Evolutionary conservation across 306 rosid genomes (phyloP), one percentile per base, ranked within the genome.

Genomic region (Senna tora): DNA sequence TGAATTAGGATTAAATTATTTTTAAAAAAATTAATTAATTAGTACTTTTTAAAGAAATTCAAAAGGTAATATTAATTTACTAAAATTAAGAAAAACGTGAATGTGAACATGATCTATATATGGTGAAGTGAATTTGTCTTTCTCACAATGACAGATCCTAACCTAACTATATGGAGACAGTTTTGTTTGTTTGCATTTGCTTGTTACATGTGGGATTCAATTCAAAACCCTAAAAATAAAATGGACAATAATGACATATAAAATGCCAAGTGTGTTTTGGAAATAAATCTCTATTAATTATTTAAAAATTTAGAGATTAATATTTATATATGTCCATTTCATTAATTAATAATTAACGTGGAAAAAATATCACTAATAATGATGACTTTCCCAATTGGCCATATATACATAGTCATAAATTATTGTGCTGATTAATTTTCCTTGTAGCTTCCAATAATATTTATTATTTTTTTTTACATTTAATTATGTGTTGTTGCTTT

Each of bases 111-210:
- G 75, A 67, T 36, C 39, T 36, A 36, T 36, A 36, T 64, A 63
- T 42, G 71, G 42, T 45, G 16, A 65, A 77, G 55, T 39, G 70
- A 49, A 28, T 30, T 77, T 81, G 82, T 79, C 84, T 47, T 67
- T 16, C 7, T 7, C 5, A 1, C 39, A 61, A 19, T 67, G 84
- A 72, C 79, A 83, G 74, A 79, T 49, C 69, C 59, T 56, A 72
- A 79, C 81, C 76, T 83, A 75, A 79, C 75, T 53, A 17, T 42
- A 52, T 65, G 55, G 74, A 67, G 74, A 67, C 74, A 71, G 80
- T 77, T 83, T 75, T 79, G 84, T 83, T 75, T 79, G 84, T 79
- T 83, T 76, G 79, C 61, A 72, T 73, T 79, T 71, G 76, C 56
- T 79, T 79, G 38, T 67, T 71, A 71, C 81, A 79, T 83, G 84